Conservation (phyloP, 441 rosid species). For the Geranium incanum region DNA sequence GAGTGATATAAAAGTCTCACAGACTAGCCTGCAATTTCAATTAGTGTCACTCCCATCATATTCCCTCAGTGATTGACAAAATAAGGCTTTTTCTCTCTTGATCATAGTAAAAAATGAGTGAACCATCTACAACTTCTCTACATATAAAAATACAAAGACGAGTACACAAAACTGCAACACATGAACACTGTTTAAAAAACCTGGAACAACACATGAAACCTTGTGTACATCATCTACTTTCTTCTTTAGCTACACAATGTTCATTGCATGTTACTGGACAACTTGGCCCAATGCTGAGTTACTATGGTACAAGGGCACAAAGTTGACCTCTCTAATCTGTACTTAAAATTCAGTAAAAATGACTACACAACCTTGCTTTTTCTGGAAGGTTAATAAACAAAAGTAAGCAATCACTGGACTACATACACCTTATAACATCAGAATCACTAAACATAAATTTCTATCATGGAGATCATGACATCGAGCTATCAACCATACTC, state of each 20-base stretch:
- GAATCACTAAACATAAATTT: constrained; percentile 36
- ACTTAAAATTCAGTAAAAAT: neutral
- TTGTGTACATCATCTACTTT: neutral
- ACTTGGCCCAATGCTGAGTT: neutral
- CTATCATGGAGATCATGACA: constrained; percentile 44
- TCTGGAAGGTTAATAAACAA: constrained; percentile 35
- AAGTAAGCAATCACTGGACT: constrained; percentile 39
- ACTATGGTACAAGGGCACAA: neutral
- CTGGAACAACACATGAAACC: neutral
- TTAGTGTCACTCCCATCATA: no score
- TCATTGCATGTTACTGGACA: neutral
- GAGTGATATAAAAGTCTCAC: no score
- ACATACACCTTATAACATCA: constrained; percentile 32
- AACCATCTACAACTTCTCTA: neutral
- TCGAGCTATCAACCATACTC: constrained; percentile 51
- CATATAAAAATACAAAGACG: neutral
- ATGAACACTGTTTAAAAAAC: neutral
- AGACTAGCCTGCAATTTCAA: no score
- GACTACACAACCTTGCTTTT: constrained; percentile 24
- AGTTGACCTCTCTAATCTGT: neutral
- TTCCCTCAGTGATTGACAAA: no score
- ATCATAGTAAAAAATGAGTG: no score
- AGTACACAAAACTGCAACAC: neutral
- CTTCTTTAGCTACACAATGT: neutral
- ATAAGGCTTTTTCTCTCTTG: no score